These are phyloP conservation scores for Colletotrichum sp. DNA, from an alignment of 2,329 filamentous ascomycete species.

Conservation along the genomic window DNA sequence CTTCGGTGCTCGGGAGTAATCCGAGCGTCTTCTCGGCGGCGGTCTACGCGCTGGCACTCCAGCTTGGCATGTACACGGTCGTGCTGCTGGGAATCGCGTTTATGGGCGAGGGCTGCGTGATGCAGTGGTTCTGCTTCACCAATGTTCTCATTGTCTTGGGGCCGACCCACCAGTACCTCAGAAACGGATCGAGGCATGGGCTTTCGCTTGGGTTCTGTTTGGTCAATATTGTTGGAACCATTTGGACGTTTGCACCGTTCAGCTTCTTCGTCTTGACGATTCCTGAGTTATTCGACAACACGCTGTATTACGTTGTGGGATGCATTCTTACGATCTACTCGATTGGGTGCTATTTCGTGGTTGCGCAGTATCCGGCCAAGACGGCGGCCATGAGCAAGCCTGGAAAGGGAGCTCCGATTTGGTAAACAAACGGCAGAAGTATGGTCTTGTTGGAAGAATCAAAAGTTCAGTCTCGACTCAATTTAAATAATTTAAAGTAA, in stretches of 20 bases:
- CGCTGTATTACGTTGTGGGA: neutral
- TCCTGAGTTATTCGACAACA: neutral
- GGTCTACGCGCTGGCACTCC: neutral
- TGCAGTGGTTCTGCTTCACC: slow-evolving; percentile 19
- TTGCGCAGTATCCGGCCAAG: neutral
- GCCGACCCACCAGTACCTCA: slow-evolving; percentile 7
- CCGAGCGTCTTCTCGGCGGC: neutral
- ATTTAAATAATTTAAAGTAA: neutral
- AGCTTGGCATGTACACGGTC: slow-evolving; percentile 11
- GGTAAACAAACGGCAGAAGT: neutral
- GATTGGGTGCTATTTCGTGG: neutral
- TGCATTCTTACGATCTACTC: neutral
- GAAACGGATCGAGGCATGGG: slow-evolving; percentile 3
- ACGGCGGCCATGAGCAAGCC: neutral
- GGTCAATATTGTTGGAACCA: neutral
- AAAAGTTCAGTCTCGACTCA: too few species aligned
- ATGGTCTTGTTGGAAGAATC: neutral
- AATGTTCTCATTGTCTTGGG: slow-evolving; percentile 16
- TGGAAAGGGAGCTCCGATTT: neutral
- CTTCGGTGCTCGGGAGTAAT: neutral
- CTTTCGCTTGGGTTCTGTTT: slow-evolving; percentile 14
- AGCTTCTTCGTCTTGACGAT: neutral
- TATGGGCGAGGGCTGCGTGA: slow-evolving; percentile 11
- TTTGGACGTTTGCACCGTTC: neutral
- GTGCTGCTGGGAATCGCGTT: slow-evolving; percentile 5